phyloP scores from a whole-genome alignment of 1,139 yeast species.

The Ogataea hybrid region DNA sequence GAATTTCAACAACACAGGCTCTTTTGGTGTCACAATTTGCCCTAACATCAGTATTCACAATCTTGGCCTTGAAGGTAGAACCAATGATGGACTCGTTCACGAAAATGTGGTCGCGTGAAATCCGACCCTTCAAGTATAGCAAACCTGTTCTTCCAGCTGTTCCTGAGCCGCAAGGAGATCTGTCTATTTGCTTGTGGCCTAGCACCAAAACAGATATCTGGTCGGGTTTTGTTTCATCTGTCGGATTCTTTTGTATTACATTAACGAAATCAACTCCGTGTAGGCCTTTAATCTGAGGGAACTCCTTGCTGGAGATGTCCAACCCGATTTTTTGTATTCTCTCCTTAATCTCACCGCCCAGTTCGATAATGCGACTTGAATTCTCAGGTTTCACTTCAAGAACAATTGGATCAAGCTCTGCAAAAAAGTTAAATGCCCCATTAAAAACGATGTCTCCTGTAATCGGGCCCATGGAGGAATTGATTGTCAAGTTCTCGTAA shows the following conservation, averaged over 20 bases:
- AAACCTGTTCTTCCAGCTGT: slow-evolving; percentile 29
- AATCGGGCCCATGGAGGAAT: slow-evolving; percentile 20
- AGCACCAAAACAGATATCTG: slow-evolving; percentile 24
- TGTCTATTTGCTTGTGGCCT: slow-evolving; percentile 27
- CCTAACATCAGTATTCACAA: slow-evolving; percentile 16
- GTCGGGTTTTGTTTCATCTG: slow-evolving; percentile 16
- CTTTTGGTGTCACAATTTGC: slow-evolving; percentile 22
- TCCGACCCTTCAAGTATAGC: slow-evolving; percentile 18
- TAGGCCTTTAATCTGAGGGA: slow-evolving; percentile 23
- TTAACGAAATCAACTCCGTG: slow-evolving; percentile 26
- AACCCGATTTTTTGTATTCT: slow-evolving; percentile 10
- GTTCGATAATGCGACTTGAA: slow-evolving; percentile 16
- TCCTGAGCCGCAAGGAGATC: slow-evolving; percentile 31
- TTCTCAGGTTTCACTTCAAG: slow-evolving; percentile 19
- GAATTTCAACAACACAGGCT: slow-evolving; percentile 26
- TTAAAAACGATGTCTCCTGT: slow-evolving; percentile 29
- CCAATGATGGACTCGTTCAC: slow-evolving; percentile 29
- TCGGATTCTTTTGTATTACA: slow-evolving; percentile 6
- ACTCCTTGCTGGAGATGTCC: slow-evolving; percentile 23
- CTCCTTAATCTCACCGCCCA: slow-evolving; percentile 25
- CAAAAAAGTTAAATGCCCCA: slow-evolving; percentile 29
- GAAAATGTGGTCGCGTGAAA: slow-evolving; percentile 10
- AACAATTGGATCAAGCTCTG: slow-evolving; percentile 13
- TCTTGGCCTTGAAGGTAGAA: slow-evolving; percentile 20
- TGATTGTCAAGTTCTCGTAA: slow-evolving; percentile 17